Percentiles rank a stretch among this genome's conserved stretches.
Evolutionary conservation across 176 grass and related monocot genomes (phyloP).

Genomic region (Carex cristatella): DNA sequence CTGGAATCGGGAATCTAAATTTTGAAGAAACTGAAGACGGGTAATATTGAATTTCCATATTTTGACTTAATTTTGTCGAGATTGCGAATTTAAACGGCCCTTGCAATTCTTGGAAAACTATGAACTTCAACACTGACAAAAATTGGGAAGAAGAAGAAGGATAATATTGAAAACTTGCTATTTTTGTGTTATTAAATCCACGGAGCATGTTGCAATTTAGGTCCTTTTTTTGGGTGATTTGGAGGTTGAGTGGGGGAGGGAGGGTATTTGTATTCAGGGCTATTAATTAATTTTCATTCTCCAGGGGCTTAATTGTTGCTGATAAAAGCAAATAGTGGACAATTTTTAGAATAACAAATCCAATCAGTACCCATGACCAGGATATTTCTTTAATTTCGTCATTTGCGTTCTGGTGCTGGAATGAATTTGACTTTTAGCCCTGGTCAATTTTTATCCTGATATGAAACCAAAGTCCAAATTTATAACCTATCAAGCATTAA

Average conservation of each 20-base stretch:
- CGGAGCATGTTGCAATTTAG: background rate
- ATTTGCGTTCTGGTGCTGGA: background rate
- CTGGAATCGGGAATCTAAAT: constrained; percentile 75
- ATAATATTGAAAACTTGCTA: background rate
- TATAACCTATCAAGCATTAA: background rate
- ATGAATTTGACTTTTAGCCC: background rate
- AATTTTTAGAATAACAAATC: background rate
- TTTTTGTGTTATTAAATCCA: background rate
- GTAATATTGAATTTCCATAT: constrained; percentile 17
- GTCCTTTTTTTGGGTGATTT: background rate
- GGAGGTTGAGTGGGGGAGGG: background rate
- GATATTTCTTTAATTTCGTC: background rate
- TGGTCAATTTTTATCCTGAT: background rate
- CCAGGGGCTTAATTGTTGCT: background rate
- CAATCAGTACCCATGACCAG: background rate
- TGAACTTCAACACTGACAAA: background rate
- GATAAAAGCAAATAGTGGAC: background rate
- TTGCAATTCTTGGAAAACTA: background rate
- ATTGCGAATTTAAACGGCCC: background rate
- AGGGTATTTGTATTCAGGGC: background rate
- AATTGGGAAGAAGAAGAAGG: constrained; percentile 57
- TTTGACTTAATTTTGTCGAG: background rate
- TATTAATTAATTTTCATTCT: background rate
- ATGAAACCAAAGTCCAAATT: background rate
- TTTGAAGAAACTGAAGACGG: constrained; percentile 65